Base-by-base conservation (phyloP, 768 basidiomycete species). In the Lyophyllum semitale region DNA sequence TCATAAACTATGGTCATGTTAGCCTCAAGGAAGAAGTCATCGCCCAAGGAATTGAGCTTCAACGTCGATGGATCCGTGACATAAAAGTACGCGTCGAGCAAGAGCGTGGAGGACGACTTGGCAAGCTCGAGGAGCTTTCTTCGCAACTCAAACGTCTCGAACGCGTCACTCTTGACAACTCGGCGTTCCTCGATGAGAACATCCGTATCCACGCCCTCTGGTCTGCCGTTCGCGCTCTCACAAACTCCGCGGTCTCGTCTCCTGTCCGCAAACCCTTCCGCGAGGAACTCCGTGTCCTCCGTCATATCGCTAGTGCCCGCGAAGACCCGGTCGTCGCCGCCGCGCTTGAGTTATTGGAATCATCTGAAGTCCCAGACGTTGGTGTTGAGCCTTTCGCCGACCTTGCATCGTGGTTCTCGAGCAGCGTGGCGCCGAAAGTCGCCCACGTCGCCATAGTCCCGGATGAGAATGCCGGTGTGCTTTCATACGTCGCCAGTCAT, bases 21-120 rank as follows among this genome's bases (percentile, higher is more conserved):
- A 97, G 95, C 38, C 79, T 99, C 55, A 91, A 89, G 69, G 93
- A 96, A 68, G 95, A 96, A 69, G 93, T 98, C 50, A 82, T 98
- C 48, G 89, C 95, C 3, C 95, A 98, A 70, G 97, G 95, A 17
- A 94, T 99, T 65, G 97, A 98, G 73, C 85, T 98, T 22, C 97
- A 98, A 68, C 87, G 95, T 47, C 84, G 93, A 51, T 98, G 96
- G 95, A 91, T 99, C 38, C 87, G 93, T 29, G 94, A 98, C 55
- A 87, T 98, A 78, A 97, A 98, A 75, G 82, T 95, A 47, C 89
- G 88, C 59, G 95, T 99, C 53, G 96, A 99, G 72, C 84, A 93
- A 66, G 97, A 99, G 71, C 93, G 97, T 41, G 94, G 94, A 15
- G 95, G 95, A 12, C 89, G 97, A 51, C 82, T 99, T 9, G 90